Base-by-base conservation (phyloP, 768 basidiomycete genomes). In the Mycena rebaudengoi region DNA sequence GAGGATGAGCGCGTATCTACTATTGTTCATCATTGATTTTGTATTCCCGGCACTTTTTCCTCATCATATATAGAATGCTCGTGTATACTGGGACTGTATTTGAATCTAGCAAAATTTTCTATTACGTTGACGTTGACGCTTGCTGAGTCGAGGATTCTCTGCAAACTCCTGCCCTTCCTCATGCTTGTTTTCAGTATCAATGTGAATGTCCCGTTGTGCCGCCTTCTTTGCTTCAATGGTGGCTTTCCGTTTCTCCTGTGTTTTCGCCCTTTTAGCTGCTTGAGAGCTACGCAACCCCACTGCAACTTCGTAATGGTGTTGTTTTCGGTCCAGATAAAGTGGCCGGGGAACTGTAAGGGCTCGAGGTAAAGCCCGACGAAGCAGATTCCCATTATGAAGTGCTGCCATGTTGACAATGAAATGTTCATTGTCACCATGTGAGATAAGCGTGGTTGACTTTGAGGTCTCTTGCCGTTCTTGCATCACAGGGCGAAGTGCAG, bases 331-430 rank as follows among this genome's bases (percentile, higher is more conserved):
- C 20, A 23, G 7, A 44, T 55, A 43, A 12, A 55, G 53, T 13
- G 53, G 40, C 20, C 29, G 40, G 13, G 40, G 53, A 3, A 44
- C 28, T 14, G 53, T 55, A 5, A 55, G 53, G 7, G 53, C 40
- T 13, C n/a, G 7, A 2, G 53, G 54, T 14, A 56, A 20, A 35
- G 16, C 26, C 7, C 54, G 41, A 2, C 55, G 30, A 16, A 57
- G 44, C 8, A 46, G 8, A 11, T 32, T 57, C 1, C 32, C 43
- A 32, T 59, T 58, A 23, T 58, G 56, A 14, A 58, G 32, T 2
- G 12, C 56, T 2, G 48, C 60, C 54, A 64, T 53, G 44, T 71
- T 71, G 51, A 71, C 23, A 7, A 69, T 21, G 44, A 69, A 71
- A 12, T 60, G 49, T 20, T 58, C 40, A n/a, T 67, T 53, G 41